Percentiles rank a stretch among this genome's conserved stretches.
Evolutionary conservation across 306 rosid genomes (phyloP).

Genomic region (Trifolium pratense): DNA sequence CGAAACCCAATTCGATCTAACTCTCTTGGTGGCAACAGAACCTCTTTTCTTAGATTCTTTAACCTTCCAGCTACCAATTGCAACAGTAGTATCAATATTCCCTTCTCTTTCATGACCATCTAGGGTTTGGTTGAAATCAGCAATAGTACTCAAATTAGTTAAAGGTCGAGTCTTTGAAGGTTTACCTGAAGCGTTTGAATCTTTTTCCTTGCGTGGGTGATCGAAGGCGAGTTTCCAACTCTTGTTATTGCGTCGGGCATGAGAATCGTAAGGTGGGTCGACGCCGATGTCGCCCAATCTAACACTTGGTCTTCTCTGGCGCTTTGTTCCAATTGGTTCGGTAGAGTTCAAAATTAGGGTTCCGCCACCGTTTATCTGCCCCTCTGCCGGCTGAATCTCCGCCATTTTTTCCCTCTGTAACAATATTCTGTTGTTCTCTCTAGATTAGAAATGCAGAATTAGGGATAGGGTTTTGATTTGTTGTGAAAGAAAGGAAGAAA

Average conservation of each 20-base stretch:
- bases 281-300: slow-evolving; percentile 96
- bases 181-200: slow-evolving; percentile 56
- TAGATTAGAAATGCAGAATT: not conserved
- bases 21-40: slow-evolving; percentile 62
- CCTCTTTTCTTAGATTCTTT: slow-evolving; percentile 84
- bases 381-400: slow-evolving; percentile 74
- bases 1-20: slow-evolving; percentile 87
- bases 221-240: slow-evolving; percentile 67
- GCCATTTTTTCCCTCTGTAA: slow-evolving; percentile 56
- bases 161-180: slow-evolving; percentile 86
- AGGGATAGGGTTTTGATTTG: slow-evolving; percentile 18
- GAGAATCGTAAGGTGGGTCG: slow-evolving; percentile 84
- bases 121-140: slow-evolving; percentile 66
- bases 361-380: slow-evolving; percentile 63
- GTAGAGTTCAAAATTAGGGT: slow-evolving; percentile 48
- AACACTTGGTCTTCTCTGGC: slow-evolving; percentile 90
- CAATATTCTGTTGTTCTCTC: not conserved
- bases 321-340: slow-evolving; percentile 77
- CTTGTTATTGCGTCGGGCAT: slow-evolving; percentile 65
- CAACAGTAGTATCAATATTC: slow-evolving; percentile 55
- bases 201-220: slow-evolving; percentile 48
- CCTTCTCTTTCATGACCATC: slow-evolving; percentile 66
- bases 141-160: slow-evolving; percentile 65
- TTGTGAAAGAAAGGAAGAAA: not conserved
- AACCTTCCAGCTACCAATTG: slow-evolving; percentile 90